Base-by-base conservation (phyloP, 495 filamentous ascomycete species). In the Trypethelium eluteriae region DNA sequence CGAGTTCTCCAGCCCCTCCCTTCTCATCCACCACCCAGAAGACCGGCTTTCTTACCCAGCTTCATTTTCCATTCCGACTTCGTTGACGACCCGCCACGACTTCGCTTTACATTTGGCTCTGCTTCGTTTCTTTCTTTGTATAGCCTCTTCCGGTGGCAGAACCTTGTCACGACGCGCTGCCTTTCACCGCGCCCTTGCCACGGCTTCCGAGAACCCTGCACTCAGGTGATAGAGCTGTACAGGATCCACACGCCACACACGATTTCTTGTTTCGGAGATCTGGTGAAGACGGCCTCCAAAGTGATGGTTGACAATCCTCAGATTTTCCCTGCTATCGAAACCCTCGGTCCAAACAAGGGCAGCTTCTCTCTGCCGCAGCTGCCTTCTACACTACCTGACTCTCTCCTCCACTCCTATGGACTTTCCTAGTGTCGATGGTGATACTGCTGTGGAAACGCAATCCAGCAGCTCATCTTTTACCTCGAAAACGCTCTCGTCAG, bases 401-500 rank as follows among this genome's bases (percentile, higher is more conserved):
- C 14, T 14, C 14, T 32, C 32, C 32, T 36, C 53, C 36, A 5
- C 32, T 3, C 18, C 53, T 36, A 59, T 59, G 53, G 53, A 34
- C 53, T 10, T 34, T 34, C 36, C 53, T 32, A 59, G 6, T 4
- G 25, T 35, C 32, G 53, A 36, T 35, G 25, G 18, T 34, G 53
- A 59, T 18, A 59, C 53, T 36, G 32, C 53, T n/a, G 53, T 36
- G 7, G 32, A 18, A 34, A 59, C 3, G 6, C 53, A 36, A 9
- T 59, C 53, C 14, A 59, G 53, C 14, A 59, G 25, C 10, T 59
- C 53, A 7, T 59, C 53, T 4, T 59, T 59, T 36, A 36, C 53
- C 6, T 59, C 53, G 5, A 59, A 59, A 59, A 59, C 53, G 36
- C 32, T 59, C 18, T 59, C 53, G 9, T 35, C 53, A 9, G 53